Conservation (phyloP, 2,329 filamentous ascomycete species). For the Colletotrichum incanum region DNA sequence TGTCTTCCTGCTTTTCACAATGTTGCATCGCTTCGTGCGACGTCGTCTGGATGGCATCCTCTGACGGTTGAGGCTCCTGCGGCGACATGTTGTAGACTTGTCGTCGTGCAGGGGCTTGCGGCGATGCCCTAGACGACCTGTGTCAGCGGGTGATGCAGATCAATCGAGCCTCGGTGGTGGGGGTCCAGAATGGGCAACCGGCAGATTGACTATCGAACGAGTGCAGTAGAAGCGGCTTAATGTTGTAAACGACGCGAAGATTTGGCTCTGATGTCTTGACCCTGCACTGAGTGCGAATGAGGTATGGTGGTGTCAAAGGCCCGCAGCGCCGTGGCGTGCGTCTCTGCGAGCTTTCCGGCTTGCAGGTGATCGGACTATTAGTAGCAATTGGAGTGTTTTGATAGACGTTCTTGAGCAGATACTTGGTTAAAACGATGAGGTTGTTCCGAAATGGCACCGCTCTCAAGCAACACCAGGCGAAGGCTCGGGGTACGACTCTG, state of each 20-base stretch:
- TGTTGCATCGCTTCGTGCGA: conserved; percentile 5
- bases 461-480: not conserved
- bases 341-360: not conserved
- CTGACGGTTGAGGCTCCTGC: conserved; percentile 7
- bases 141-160: not conserved
- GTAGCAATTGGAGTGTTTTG: not conserved
- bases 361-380: conserved; percentile 1
- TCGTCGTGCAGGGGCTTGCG: not conserved
- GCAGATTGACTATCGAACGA: not conserved
- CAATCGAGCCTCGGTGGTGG: not conserved
- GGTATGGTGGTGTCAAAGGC: conserved; percentile 13
- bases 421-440: not conserved
- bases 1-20: conserved; percentile 8
- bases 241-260: not conserved
- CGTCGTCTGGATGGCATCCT: not conserved
- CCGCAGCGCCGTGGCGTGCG: not conserved
- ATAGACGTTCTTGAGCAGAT: not conserved
- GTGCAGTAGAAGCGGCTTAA: not conserved
- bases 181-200: not conserved
- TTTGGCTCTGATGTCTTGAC: not conserved
- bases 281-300: not conserved
- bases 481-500: not conserved
- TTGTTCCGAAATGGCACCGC: not conserved
- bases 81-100: conserved; percentile 9
- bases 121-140: not conserved